These are phyloP conservation scores for Kodamaea jinghongensis DNA, from an alignment of 805 yeast species.

Conservation along the genomic window DNA sequence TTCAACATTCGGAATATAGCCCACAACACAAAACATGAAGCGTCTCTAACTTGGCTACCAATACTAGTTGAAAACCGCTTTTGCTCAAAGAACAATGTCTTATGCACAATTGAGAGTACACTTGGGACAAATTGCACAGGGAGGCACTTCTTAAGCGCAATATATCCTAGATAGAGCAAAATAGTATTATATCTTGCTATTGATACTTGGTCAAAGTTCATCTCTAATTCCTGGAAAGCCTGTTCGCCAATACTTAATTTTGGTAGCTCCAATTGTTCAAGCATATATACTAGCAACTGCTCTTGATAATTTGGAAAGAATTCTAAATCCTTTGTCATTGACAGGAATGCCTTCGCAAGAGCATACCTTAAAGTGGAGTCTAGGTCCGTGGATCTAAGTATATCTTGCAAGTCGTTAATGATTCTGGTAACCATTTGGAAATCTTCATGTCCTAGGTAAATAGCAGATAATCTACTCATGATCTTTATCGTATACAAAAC, in stretches of 20 bases:
- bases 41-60: conserved; percentile 76
- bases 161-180: conserved; percentile 52
- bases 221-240: conserved; percentile 9
- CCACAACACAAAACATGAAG: conserved; percentile 87
- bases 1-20: conserved; percentile 50
- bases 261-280: conserved; percentile 30
- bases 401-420: conserved; percentile 42
- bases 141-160: conserved; percentile 25
- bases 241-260: conserved; percentile 2
- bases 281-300: conserved; percentile 39
- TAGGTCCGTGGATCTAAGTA: conserved; percentile 33
- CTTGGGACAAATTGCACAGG: conserved; percentile 22
- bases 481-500: conserved; percentile 33
- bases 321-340: conserved; percentile 35
- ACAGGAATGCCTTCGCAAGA: conserved; percentile 63
- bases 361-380: conserved; percentile 61
- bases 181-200: conserved; percentile 55
- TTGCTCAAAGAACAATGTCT: conserved; percentile 56
- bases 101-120: conserved; percentile 39
- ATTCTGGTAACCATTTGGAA: conserved; percentile 47
- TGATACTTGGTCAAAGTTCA: conserved; percentile 31
- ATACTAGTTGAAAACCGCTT: conserved; percentile 46
- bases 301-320: conserved; percentile 37
- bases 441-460: conserved; percentile 18
- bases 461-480: conserved; percentile 35